Percentiles rank a stretch among this genome's conserved stretches.
Evolutionary conservation across 164 flowering plant species (phyloP).

Genomic region (Piper betle): DNA sequence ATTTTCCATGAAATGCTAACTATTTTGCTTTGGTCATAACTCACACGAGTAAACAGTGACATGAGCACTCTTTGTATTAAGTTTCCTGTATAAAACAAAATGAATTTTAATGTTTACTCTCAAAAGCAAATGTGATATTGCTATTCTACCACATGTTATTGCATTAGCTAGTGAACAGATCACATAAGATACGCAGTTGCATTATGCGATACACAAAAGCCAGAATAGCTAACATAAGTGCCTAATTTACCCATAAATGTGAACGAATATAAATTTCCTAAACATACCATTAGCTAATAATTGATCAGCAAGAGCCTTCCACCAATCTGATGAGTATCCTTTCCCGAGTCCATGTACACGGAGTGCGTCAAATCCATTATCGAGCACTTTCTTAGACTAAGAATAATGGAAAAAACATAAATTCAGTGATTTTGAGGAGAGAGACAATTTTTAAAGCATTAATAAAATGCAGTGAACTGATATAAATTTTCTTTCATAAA

Average conservation of each 20-base stretch:
- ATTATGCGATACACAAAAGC: neutral
- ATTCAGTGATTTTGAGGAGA: no score
- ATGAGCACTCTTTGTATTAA: neutral
- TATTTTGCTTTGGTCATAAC: neutral
- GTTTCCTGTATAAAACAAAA: no score
- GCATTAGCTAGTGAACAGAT: neutral
- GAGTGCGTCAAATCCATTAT: constrained; percentile 37
- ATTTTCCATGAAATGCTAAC: neutral
- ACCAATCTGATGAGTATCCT: constrained; percentile 41
- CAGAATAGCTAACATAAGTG: neutral
- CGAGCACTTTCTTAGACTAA: constrained; percentile 44
- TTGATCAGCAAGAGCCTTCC: constrained; percentile 43
- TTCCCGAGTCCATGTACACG: constrained; percentile 54
- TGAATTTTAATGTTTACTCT: no score
- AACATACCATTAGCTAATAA: constrained; percentile 34
- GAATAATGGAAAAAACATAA: neutral
- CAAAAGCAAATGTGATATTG: neutral
- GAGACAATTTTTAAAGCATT: no score
- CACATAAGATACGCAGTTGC: neutral
- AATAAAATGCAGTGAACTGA: no score
- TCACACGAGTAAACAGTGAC: neutral
- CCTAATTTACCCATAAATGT: neutral
- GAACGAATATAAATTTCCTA: neutral
- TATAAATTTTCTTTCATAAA: no score
- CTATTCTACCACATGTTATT: neutral